Percentiles rank a stretch among this genome's conserved stretches.
Evolutionary conservation across 2,329 filamentous ascomycete genomes (phyloP).

Genomic region (Metarhizium anisopliae): DNA sequence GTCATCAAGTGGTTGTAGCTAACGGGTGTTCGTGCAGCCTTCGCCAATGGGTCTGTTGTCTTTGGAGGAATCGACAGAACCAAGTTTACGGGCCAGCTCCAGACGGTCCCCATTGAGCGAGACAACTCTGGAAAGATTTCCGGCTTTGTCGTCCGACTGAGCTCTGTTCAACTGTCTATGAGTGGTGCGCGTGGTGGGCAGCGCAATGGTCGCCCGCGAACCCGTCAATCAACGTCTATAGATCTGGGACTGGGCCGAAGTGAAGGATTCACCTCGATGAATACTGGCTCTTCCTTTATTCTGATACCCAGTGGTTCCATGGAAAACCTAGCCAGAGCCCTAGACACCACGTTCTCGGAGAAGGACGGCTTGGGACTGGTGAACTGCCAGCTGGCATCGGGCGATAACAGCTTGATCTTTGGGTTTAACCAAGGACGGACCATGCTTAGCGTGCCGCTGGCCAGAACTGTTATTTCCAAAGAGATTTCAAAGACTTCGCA

Average conservation of each 20-base stretch:
- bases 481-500: neutral
- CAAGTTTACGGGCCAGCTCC: neutral
- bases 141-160: neutral
- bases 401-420: neutral
- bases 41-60: neutral
- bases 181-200: neutral
- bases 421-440: neutral
- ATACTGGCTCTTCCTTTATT: neutral
- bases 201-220: neutral
- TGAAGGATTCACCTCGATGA: neutral
- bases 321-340: neutral
- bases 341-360: neutral
- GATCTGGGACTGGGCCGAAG: neutral
- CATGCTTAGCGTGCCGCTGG: neutral
- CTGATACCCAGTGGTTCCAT: neutral
- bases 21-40: neutral
- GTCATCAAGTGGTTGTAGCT: neutral
- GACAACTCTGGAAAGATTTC: neutral
- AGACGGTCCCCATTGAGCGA: neutral
- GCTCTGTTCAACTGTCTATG: neutral
- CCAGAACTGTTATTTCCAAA: neutral
- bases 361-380: neutral
- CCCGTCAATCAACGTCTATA: neutral
- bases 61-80: neutral
- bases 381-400: neutral